Evolutionary conservation across 169 alveolate genomes (phyloP).

Genomic region (Plasmodium falciparum): DNA sequence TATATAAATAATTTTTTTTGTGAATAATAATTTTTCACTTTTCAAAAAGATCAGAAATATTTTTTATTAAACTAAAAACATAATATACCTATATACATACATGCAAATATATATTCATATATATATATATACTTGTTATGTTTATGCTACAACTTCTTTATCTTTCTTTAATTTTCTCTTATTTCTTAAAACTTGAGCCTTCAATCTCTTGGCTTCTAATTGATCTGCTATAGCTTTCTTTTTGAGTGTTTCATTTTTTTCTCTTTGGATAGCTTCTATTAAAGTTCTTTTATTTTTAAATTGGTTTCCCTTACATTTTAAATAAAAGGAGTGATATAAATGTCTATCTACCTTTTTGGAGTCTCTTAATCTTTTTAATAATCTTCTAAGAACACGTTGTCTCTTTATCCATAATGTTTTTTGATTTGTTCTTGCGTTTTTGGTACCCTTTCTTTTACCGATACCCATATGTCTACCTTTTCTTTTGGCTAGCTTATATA

Average conservation of each 20-base stretch:
- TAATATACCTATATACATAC: slow-evolving; percentile 1
- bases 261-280: slow-evolving; percentile 97
- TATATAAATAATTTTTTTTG: not conserved
- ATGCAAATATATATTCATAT: not conserved
- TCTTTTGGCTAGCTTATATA: slow-evolving; percentile 95
- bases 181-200: slow-evolving; percentile 87
- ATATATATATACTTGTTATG: slow-evolving; percentile 12
- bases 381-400: slow-evolving; percentile 98
- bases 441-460: slow-evolving; percentile 98
- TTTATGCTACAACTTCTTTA: slow-evolving; percentile 54
- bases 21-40: not conserved
- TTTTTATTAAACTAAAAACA: slow-evolving; percentile 6
- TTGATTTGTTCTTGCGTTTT: slow-evolving; percentile 97
- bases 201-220: slow-evolving; percentile 91
- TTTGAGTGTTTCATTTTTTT: slow-evolving; percentile 92
- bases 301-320: slow-evolving; percentile 98
- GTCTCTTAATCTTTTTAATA: slow-evolving; percentile 97
- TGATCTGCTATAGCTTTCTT: slow-evolving; percentile 92
- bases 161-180: slow-evolving; percentile 83
- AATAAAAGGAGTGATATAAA: slow-evolving; percentile 97
- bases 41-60: slow-evolving; percentile 4
- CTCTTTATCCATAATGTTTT: slow-evolving; percentile 99
- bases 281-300: slow-evolving; percentile 98
- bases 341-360: slow-evolving; percentile 96
- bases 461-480: slow-evolving; percentile 98